A percentile compares a stretch with the other conserved stretches of the same genome.
These are phyloP conservation scores for Erodium maritimum DNA, from an alignment of 345 rosid genomes.

Conservation along the genomic window DNA sequence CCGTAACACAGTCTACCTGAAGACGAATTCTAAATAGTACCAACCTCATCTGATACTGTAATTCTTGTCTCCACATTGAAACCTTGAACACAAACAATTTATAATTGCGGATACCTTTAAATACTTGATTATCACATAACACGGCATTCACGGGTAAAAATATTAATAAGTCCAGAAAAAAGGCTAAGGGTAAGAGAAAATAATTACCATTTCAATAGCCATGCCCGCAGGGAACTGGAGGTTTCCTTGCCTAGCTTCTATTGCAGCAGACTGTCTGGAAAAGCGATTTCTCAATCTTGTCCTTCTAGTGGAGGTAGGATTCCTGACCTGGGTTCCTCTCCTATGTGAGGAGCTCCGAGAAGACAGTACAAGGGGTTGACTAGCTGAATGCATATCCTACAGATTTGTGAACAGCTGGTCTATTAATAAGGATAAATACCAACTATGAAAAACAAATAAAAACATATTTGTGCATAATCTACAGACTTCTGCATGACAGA, in stretches of 20 bases:
- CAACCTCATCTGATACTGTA: no score
- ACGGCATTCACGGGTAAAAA: neutral
- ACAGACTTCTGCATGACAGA: slow-evolving; percentile 27
- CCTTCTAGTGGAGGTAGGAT: slow-evolving; percentile 23
- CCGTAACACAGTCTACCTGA: no score
- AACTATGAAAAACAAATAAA: no score
- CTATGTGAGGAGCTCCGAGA: slow-evolving; percentile 35
- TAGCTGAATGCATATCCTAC: slow-evolving; percentile 14
- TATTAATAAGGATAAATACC: no score
- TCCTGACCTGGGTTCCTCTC: slow-evolving; percentile 31
- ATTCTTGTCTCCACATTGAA: no score
- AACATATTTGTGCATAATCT: slow-evolving; percentile 19
- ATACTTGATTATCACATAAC: neutral
- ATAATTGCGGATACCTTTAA: neutral
- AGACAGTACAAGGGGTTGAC: slow-evolving; percentile 28
- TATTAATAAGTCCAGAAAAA: neutral
- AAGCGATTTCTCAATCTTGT: slow-evolving; percentile 38
- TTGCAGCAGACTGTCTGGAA: slow-evolving; percentile 27
- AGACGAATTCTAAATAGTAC: no score
- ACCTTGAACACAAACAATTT: no score
- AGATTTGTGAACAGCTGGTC: slow-evolving; percentile 25
- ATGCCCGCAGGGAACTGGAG: slow-evolving; percentile 51
- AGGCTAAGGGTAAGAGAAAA: neutral
- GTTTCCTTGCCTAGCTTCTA: slow-evolving; percentile 30
- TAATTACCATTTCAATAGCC: slow-evolving; percentile 65